Conservation (phyloP, 2,329 filamentous ascomycete species). For the Fusarium verrucosum region DNA sequence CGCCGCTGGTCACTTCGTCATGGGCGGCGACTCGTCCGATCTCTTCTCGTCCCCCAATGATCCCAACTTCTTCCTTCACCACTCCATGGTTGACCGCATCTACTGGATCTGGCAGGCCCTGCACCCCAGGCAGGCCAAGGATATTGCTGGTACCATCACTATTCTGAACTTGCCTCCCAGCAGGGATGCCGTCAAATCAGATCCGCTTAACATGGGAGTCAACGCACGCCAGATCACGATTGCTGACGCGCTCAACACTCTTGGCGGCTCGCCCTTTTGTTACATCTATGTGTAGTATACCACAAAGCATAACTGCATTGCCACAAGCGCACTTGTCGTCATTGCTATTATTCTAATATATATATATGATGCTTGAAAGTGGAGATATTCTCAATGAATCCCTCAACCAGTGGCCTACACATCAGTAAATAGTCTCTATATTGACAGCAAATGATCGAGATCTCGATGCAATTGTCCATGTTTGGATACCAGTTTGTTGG, state of each 20-base stretch:
- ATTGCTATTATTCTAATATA: no score
- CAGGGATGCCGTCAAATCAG: background rate
- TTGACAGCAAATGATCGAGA: no score
- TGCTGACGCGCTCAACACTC: background rate
- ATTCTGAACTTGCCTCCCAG: conserved; percentile 1
- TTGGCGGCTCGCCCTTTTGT: background rate
- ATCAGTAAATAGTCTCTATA: no score
- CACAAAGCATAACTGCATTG: no score
- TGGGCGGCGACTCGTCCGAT: conserved; percentile 10
- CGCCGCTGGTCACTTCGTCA: conserved; percentile 1
- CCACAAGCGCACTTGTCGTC: no score
- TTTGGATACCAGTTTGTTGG: no score
- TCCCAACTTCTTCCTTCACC: conserved; percentile 4
- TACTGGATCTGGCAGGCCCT: conserved; percentile 20
- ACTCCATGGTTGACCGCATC: conserved; percentile 5
- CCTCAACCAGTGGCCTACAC: no score
- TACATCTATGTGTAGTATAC: conserved; percentile 7
- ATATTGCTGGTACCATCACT: conserved; percentile 14
- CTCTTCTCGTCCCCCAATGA: conserved; percentile 14
- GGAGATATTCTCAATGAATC: no score
- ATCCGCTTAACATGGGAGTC: background rate
- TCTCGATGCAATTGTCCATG: no score
- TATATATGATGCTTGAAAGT: no score
- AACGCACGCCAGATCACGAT: background rate
- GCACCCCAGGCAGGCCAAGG: background rate